A percentile compares a stretch with the other conserved stretches of the same genome.
Conservation (phyloP, 2,329 filamentous ascomycete species). For the Hymenoscyphus albidus region DNA sequence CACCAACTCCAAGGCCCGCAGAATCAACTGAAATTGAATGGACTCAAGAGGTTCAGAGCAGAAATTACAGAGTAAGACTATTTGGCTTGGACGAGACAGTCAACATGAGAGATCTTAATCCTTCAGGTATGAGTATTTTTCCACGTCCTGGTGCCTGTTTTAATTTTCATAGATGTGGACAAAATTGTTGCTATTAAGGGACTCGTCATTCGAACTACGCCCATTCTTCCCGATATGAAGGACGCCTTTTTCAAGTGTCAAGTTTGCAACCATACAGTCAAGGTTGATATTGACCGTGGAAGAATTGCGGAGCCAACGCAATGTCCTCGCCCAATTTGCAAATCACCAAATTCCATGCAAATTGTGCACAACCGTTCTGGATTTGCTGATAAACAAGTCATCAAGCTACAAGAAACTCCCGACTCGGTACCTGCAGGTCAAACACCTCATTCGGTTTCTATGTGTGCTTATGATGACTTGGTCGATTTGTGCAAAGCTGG, state of each 20-base stretch:
- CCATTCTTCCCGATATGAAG: slow-evolving; percentile 98
- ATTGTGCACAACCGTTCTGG: slow-evolving; percentile 93
- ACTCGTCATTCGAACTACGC: slow-evolving; percentile 89
- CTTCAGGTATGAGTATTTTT: slow-evolving; percentile 54
- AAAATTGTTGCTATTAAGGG: slow-evolving; percentile 94
- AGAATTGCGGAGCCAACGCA: slow-evolving; percentile 92
- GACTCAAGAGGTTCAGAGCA: slow-evolving; percentile 71
- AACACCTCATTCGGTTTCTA: slow-evolving; percentile 93
- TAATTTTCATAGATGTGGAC: slow-evolving; percentile 69
- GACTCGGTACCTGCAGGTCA: slow-evolving; percentile 93
- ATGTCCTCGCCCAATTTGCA: slow-evolving; percentile 79
- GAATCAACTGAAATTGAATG: slow-evolving; percentile 59
- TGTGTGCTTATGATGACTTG: slow-evolving; percentile 94
- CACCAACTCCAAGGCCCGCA: slow-evolving; percentile 40
- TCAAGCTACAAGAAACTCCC: slow-evolving; percentile 96
- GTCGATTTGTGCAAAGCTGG: slow-evolving; percentile 98
- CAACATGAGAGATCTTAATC: slow-evolving; percentile 92
- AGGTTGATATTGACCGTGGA: slow-evolving; percentile 88
- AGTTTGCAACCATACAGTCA: slow-evolving; percentile 85
- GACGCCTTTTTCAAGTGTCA: slow-evolving; percentile 97
- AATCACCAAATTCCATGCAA: slow-evolving; percentile 91
- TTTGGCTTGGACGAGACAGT: slow-evolving; percentile 83
- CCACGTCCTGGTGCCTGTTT: slow-evolving; percentile 18
- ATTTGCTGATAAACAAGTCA: slow-evolving; percentile 97
- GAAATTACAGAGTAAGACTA: slow-evolving; percentile 80